A percentile compares a stretch with the other conserved stretches of the same genome.
Conservation (phyloP, 345 rosid genomes). For the Hibiscus trionum region DNA sequence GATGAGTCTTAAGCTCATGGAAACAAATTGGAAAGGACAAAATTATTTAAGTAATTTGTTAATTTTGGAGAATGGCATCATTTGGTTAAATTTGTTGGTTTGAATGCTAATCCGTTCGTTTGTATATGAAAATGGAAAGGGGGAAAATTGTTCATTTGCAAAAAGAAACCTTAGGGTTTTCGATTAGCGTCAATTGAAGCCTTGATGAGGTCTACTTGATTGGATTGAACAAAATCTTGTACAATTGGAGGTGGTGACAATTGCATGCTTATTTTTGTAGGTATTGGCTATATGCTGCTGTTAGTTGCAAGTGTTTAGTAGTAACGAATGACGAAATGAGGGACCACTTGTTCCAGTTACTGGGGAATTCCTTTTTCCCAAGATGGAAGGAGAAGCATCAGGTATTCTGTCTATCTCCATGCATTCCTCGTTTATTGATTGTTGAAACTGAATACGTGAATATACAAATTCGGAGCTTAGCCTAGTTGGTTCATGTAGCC, state of each 20-base stretch:
- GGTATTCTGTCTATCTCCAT: conserved; percentile 27
- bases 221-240: background rate
- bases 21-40: background rate
- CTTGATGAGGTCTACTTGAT: conserved; percentile 1
- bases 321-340: conserved; percentile 98
- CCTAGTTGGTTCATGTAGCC: background rate
- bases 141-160: background rate
- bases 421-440: background rate
- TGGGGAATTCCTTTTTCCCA: conserved; percentile 85
- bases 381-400: conserved; percentile 99
- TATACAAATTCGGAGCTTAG: background rate
- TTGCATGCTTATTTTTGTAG: conserved; percentile 29
- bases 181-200: background rate
- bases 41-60: background rate
- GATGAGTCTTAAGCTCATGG: background rate
- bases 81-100: background rate
- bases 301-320: conserved; percentile 65
- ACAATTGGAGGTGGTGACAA: background rate
- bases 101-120: background rate
- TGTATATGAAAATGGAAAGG: background rate
- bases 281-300: conserved; percentile 98
- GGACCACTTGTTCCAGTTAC: conserved; percentile 89
- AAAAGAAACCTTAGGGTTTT: background rate
- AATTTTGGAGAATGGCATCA: background rate
- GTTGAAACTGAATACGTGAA: background rate